Conservation (phyloP, 805 yeast species). For the Debaryomyces hansenii region DNA sequence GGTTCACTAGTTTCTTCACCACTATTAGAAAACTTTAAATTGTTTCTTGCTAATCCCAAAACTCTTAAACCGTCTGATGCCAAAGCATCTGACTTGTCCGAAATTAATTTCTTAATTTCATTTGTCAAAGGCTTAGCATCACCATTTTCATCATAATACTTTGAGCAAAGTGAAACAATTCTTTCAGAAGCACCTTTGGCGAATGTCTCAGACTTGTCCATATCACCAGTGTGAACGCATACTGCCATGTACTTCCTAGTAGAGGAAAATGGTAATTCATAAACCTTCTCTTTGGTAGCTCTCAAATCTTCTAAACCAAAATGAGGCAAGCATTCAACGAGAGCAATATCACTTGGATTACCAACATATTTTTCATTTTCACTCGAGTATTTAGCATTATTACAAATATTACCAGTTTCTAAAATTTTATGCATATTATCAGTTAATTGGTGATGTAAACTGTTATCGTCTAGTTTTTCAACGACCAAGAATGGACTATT, state of each 20-base stretch:
- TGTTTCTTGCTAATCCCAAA: conserved; percentile 69
- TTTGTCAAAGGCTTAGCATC: conserved; percentile 58
- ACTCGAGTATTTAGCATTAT: conserved; percentile 66
- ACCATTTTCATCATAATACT: conserved; percentile 59
- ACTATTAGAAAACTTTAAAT: conserved; percentile 28
- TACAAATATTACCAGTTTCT: conserved; percentile 71
- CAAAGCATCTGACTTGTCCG: conserved; percentile 57
- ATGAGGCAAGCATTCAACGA: conserved; percentile 68
- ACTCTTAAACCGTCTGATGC: conserved; percentile 88
- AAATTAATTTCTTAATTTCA: conserved; percentile 46
- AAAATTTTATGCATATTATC: conserved; percentile 55
- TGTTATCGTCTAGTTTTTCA: conserved; percentile 45
- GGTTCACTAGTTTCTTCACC: conserved; percentile 44
- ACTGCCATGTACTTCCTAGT: conserved; percentile 90
- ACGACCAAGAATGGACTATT: conserved; percentile 44
- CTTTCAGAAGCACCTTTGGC: conserved; percentile 92
- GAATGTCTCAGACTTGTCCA: conserved; percentile 55
- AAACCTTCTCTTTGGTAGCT: conserved; percentile 53
- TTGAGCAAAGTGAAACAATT: conserved; percentile 60
- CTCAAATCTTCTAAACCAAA: conserved; percentile 77
- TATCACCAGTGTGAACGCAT: conserved; percentile 58
- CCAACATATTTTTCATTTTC: conserved; percentile 78
- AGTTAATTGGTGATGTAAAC: conserved; percentile 46
- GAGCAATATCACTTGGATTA: conserved; percentile 93
- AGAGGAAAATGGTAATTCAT: conserved; percentile 85